phyloP scores from a whole-genome alignment of 208 protist species.

The Ichthyophonus hoferi region DNA sequence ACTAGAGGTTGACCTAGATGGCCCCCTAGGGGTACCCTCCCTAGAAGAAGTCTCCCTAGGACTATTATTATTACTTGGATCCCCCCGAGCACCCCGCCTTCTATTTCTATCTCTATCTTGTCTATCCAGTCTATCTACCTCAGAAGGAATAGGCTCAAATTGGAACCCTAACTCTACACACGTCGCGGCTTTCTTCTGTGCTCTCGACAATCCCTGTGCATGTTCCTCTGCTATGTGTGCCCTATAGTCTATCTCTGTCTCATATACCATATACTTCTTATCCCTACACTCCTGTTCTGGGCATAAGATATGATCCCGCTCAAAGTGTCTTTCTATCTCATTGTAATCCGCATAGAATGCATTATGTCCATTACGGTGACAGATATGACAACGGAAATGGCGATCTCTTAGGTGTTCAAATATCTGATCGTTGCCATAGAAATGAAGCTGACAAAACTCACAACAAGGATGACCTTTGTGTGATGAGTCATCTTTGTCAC shows the following conservation, averaged over 20 bases:
- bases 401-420: conserved; percentile 25
- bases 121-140: too few species aligned
- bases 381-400: conserved; percentile 34
- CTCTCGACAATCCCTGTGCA: neutral
- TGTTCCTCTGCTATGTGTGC: conserved; percentile 32
- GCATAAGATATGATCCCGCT: conserved; percentile 34
- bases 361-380: conserved; percentile 14
- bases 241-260: conserved; percentile 24
- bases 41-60: too few species aligned
- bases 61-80: too few species aligned
- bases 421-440: conserved; percentile 35
- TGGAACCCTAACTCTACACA: neutral
- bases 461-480: conserved; percentile 32
- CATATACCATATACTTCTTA: conserved; percentile 28
- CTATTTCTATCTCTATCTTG: too few species aligned
- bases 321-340: conserved; percentile 37
- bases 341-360: conserved; percentile 28
- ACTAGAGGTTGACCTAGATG: neutral
- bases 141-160: too few species aligned
- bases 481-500: conserved; percentile 4
- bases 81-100: too few species aligned
- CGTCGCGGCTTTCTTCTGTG: neutral
- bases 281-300: conserved; percentile 26
- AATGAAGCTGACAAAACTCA: conserved; percentile 31
- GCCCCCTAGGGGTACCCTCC: neutral